Evolutionary conservation across 23 red algal species (phyloP).

Genomic region (Gracilariopsis chorda): DNA sequence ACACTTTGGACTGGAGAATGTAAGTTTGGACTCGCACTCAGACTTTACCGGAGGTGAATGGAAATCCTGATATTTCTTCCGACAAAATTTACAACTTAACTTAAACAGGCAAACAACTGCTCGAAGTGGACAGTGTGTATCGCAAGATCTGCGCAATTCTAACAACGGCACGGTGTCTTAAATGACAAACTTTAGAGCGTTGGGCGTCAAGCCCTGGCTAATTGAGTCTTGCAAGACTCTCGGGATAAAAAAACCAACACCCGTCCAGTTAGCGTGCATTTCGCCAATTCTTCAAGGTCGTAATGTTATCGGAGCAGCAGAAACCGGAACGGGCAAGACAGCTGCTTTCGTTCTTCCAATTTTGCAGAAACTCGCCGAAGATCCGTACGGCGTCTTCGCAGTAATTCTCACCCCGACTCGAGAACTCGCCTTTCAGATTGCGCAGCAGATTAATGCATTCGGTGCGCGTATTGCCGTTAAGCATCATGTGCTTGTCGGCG

Average conservation of each 20-base stretch:
- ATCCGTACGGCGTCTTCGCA: conserved; percentile 76
- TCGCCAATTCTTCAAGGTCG: conserved; percentile 61
- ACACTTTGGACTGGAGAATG: no score
- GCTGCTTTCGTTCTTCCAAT: conserved; percentile 86
- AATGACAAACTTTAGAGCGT: conserved; percentile 30
- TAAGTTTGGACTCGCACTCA: no score
- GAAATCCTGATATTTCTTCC: no score
- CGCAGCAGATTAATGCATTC: conserved; percentile 69
- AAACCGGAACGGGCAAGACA: conserved; percentile 89
- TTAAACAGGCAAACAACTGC: no score
- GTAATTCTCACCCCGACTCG: conserved; percentile 92
- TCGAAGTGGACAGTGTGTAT: background rate
- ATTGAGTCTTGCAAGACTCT: background rate
- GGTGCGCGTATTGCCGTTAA: conserved; percentile 60
- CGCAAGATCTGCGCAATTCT: background rate
- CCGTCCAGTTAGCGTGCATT: conserved; percentile 82
- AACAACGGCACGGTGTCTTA: background rate
- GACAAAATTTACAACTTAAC: no score
- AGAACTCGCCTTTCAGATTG: conserved; percentile 92
- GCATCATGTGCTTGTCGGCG: conserved; percentile 73
- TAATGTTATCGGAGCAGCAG: conserved; percentile 70
- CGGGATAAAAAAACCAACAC: conserved; percentile 56
- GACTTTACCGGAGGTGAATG: no score
- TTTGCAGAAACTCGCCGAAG: conserved; percentile 57
- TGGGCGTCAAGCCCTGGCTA: conserved; percentile 57